Evolutionary conservation across 345 rosid species (phyloP), one percentile per base, ranked within the genome.

Genomic region (Euphorbia tirucalli): DNA sequence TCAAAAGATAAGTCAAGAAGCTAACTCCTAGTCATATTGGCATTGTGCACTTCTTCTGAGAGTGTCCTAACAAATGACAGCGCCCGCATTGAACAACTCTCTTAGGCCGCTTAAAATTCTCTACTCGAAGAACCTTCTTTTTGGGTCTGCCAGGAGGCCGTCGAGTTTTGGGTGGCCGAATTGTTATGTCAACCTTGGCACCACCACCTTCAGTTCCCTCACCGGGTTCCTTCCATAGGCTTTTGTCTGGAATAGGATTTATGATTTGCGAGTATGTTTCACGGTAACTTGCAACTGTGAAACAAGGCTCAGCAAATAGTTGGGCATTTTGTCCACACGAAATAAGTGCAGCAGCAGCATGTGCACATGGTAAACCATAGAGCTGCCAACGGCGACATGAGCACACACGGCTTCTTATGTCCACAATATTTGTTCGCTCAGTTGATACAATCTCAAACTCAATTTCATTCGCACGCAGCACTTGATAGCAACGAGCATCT

Each of bases 71-170:
- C 78, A 93, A 81, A 86, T 93, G 98, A 71, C 98, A 96, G 48
- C 99, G 90, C 49, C 99, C 99, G 71, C 99, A 96, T 66, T 96
- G 99, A 78, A 96, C 98, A 61, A 93, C 81, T 78, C 97, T 87
- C 80, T 96, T 96, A 0, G 96, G 99, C 25, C 97, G 92, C 84
- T 96, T 96, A 65, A 93, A 79, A 75, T 89, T 96, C 84, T 96
- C 99, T 44, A 88, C 95, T 27, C 98, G 85, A 72, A 88, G 92
- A 68, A 91, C 92, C 86, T 93, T 96, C 93, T 89, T 96, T 77
- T 91, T 96, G 1, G 99, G 98, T 77, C 99, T 83, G 32, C 99
- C 99, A 4, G 98, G 99, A 4, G 99, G 99, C 46, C 99, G 90
- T 35, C 99, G 95, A 68, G 88, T 91, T 73, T 89, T 93, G 39